Evolutionary conservation across 805 yeast genomes (phyloP).

Genomic region (Pichia rugopelliculosa): DNA sequence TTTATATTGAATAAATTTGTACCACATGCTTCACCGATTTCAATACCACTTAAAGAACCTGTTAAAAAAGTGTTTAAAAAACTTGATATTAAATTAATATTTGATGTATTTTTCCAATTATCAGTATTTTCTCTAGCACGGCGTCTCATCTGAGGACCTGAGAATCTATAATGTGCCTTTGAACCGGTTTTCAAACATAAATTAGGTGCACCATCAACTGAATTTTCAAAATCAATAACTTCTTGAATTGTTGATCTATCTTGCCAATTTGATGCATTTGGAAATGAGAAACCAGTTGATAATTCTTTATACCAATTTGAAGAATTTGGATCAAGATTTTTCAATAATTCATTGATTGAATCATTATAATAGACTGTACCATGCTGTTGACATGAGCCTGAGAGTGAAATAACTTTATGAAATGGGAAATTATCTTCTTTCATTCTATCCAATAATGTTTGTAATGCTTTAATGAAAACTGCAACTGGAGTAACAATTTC

Average conservation of each 20-base stretch:
- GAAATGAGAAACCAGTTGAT: slow-evolving; percentile 50
- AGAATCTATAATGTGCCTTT: slow-evolving; percentile 80
- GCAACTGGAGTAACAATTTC: slow-evolving; percentile 72
- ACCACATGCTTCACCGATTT: slow-evolving; percentile 87
- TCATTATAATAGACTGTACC: slow-evolving; percentile 80
- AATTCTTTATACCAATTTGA: slow-evolving; percentile 39
- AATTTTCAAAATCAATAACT: slow-evolving; percentile 49
- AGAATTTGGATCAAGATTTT: slow-evolving; percentile 24
- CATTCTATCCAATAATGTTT: slow-evolving; percentile 51
- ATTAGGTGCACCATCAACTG: slow-evolving; percentile 50
- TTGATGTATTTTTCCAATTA: slow-evolving; percentile 45
- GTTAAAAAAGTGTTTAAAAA: slow-evolving; percentile 66
- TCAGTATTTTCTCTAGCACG: slow-evolving; percentile 46
- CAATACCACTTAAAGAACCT: slow-evolving; percentile 59
- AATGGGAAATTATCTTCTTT: slow-evolving; percentile 48
- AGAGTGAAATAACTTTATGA: slow-evolving; percentile 50
- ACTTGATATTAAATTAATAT: slow-evolving; percentile 71
- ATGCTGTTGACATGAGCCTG: slow-evolving; percentile 90
- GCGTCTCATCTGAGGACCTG: slow-evolving; percentile 87
- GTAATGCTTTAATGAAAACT: slow-evolving; percentile 88
- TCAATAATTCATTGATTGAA: slow-evolving; percentile 36
- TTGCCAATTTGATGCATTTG: slow-evolving; percentile 87
- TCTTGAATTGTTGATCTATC: slow-evolving; percentile 81
- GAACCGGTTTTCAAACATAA: slow-evolving; percentile 75
- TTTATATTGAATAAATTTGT: slow-evolving; percentile 78